These are phyloP conservation scores for Blepharisma stoltei DNA, from an alignment of 73 alveolate genomes.

Conservation along the genomic window DNA sequence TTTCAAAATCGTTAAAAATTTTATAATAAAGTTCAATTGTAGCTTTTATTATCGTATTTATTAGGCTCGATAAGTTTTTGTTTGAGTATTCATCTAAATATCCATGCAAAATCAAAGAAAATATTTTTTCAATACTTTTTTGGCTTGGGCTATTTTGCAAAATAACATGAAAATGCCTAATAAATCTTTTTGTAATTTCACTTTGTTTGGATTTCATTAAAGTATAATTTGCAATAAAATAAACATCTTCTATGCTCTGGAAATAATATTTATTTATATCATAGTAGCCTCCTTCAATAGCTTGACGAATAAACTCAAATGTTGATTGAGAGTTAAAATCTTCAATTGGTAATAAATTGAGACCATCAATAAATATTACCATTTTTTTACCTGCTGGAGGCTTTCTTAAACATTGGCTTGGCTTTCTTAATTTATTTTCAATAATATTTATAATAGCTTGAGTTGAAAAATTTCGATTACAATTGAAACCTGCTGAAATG, in stretches of 20 bases:
- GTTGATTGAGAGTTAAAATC: constrained; percentile 68
- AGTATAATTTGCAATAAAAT: constrained; percentile 92
- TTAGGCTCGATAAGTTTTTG: constrained; percentile 63
- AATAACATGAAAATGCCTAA: constrained; percentile 89
- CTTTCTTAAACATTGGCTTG: constrained; percentile 35
- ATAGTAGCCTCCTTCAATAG: constrained; percentile 84
- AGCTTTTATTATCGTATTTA: constrained; percentile 32
- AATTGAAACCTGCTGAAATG: constrained; percentile 70
- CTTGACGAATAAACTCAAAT: constrained; percentile 55
- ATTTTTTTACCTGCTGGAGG: constrained; percentile 62
- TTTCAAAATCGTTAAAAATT: constrained; percentile 76
- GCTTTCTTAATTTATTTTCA: constrained; percentile 45
- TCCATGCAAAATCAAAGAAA: constrained; percentile 77
- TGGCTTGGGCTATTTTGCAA: constrained; percentile 67
- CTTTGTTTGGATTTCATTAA: constrained; percentile 90
- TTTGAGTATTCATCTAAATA: constrained; percentile 55
- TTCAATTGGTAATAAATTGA: constrained; percentile 57
- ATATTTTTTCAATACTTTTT: constrained; percentile 79
- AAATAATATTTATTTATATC: constrained; percentile 93
- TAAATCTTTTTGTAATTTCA: constrained; percentile 92
- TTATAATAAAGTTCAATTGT: constrained; percentile 74
- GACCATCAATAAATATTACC: constrained; percentile 57
- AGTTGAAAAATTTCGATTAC: constrained; percentile 93
- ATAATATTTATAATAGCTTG: constrained; percentile 84
- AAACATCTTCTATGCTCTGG: constrained; percentile 95